Evolutionary conservation across 179 eudicot genomes (phyloP), one percentile per base, ranked within the genome.

Genomic region (Gypsophila paniculata): DNA sequence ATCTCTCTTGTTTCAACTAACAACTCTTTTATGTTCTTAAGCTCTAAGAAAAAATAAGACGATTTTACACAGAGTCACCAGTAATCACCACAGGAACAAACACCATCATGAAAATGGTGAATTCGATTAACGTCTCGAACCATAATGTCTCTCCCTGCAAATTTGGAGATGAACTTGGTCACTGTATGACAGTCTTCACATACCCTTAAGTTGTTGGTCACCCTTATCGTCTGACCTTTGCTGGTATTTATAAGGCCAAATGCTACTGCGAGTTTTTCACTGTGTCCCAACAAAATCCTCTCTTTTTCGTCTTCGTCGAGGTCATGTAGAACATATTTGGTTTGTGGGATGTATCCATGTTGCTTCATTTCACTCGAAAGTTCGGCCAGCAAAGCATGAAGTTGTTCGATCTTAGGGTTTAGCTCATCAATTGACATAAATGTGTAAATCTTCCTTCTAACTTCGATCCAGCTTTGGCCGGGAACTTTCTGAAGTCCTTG

Each of bases 171-270:
- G 70, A 91, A 86, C 81, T 89, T 94, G 25, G 90, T 94, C 74
- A 94, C 82, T 61, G 89, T 75, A 75, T 94, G 99, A 75, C 99
- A 94, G 75, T 94, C 97, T 82, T 94, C 94, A 74, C 99, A 94
- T 61, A 94, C 67, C 77, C 99, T 85, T 75, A 91, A 78, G 81
- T 94, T 94, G 89, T 91, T 94, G 52, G 91, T 85, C 68, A 94
- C 85, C 80, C 97, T 80, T 23, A 94, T 91, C 7, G 86, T 80
- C 55, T 85, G 84, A 15, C 96, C 94, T 72, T 71, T 83, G 39
- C 84, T 84, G 64, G 78, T 85, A 74, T 91, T 91, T 57, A 94
- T 89, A 57, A 94, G 81, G 58, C 99, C 99, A 19, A 91, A 94
- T 0, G 86, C 96, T 74, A 94, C 92, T 51, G 97, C 99, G 34